phyloP scores from a whole-genome alignment of 306 rosid genomes.

The Rubus idaeus region DNA sequence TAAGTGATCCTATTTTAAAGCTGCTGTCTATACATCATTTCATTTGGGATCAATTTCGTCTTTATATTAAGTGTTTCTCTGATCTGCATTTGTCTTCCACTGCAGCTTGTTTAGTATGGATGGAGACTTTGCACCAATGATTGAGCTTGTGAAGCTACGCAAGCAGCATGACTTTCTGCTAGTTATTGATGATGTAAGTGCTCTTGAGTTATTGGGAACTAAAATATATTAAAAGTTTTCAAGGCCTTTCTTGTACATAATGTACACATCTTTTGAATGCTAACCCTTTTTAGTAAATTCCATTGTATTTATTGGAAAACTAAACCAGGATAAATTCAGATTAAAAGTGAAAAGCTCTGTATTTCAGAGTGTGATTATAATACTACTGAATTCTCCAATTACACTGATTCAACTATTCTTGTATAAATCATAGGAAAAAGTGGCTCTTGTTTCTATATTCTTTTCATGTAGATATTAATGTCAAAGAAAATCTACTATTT shows the following conservation, averaged over 20 bases:
- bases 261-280: background rate
- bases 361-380: background rate
- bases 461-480: constrained; percentile 11
- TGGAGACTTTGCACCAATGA: constrained; percentile 90
- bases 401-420: background rate
- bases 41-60: constrained; percentile 5
- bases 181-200: constrained; percentile 85
- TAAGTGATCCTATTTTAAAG: constrained; percentile 32
- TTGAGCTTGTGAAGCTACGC: constrained; percentile 72
- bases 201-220: constrained; percentile 11
- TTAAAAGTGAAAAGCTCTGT: background rate
- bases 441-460: background rate
- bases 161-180: constrained; percentile 73
- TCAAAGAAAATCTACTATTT: constrained; percentile 4
- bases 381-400: background rate
- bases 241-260: background rate
- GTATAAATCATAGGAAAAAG: constrained; percentile 4
- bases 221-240: background rate
- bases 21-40: constrained; percentile 3
- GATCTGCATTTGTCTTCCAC: constrained; percentile 1
- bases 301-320: background rate
- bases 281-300: background rate
- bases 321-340: background rate
- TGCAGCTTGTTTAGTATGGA: constrained; percentile 98
- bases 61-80: background rate